Evolutionary conservation across 1,284 basidiomycete genomes (phyloP), one percentile per base, ranked within the genome.

Genomic region (Ustilago crameri): DNA sequence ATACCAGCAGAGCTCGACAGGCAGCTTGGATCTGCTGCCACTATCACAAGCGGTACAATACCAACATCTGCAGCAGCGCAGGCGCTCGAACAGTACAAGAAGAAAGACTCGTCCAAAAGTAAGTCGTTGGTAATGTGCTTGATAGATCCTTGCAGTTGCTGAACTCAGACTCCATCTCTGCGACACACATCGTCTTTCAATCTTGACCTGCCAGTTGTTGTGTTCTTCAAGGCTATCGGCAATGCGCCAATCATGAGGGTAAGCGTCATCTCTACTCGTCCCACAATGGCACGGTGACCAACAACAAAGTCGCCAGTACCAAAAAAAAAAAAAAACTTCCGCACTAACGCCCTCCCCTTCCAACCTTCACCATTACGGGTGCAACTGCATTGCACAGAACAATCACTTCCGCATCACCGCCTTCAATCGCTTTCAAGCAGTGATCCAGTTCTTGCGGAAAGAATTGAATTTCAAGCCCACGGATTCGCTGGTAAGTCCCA

Each of bases 361-460:
- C n/a, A n/a, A n/a, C n/a, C n/a, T n/a, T n/a, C n/a, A n/a, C n/a
- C n/a, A n/a, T n/a, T n/a, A n/a, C n/a, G n/a, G n/a, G 7, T 40
- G 9, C 15, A 30, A 7, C 41, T 23, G 4, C 18, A 7, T 22
- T 17, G 9, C 44, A 14, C 53, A 95, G 86, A 80, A 76, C 38
- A 97, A 97, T 85, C 92, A 95, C 82, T 97, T 94, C 88, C 95
- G 95, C 86, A 95, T 98, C 75, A 95, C 93, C 0, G 92, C 94
- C 5, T 91, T 91, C 46, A 95, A 97, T 84, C 88, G 91, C 53
- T 98, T 98, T 81, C 93, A 96, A 82, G 92, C 93, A 1, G 95
- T 98, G 55, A 95, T 96, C 48, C 90, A 93, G 75, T 98, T 98
- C 82, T 82, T 98, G 83, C 86, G 95, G 57, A 93, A 91, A 79